phyloP scores from a whole-genome alignment of 140 eudicot genomes.

The Cichorium intybus region DNA sequence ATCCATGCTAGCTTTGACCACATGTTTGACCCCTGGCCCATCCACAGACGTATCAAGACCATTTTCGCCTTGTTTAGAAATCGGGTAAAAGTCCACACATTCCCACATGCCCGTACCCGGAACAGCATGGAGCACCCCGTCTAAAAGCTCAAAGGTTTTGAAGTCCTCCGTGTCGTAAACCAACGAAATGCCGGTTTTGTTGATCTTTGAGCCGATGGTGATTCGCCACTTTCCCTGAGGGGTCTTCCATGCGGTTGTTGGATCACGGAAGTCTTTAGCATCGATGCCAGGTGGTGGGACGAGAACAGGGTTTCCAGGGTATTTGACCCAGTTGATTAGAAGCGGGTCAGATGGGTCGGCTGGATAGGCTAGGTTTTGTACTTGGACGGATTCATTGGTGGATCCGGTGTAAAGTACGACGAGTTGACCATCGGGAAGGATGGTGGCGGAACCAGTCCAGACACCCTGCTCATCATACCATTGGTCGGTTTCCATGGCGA shows the following conservation, averaged over 20 bases:
- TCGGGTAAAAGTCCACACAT: slow-evolving; percentile 81
- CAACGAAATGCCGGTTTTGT: slow-evolving; percentile 67
- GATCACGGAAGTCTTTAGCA: slow-evolving; percentile 65
- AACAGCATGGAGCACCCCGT: slow-evolving; percentile 56
- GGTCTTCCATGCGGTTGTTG: slow-evolving; percentile 81
- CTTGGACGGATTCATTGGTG: slow-evolving; percentile 66
- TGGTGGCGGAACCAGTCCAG: slow-evolving; percentile 91
- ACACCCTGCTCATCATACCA: slow-evolving; percentile 87
- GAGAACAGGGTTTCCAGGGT: slow-evolving; percentile 63
- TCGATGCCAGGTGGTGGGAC: slow-evolving; percentile 71
- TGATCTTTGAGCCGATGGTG: slow-evolving; percentile 70
- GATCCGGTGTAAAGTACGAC: slow-evolving; percentile 77
- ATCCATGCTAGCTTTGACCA: slow-evolving; percentile 68
- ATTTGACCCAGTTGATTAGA: too few relatives aligned
- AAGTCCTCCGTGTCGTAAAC: slow-evolving; percentile 72
- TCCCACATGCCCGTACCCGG: slow-evolving; percentile 91
- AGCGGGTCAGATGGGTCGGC: slow-evolving; percentile 72
- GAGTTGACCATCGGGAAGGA: slow-evolving; percentile 60
- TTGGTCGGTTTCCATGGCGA: slow-evolving; percentile 65
- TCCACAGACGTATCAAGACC: slow-evolving; percentile 67
- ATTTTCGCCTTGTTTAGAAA: slow-evolving; percentile 36
- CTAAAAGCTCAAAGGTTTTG: slow-evolving; percentile 39
- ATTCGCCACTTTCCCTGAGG: slow-evolving; percentile 74
- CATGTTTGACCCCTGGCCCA: slow-evolving; percentile 59
- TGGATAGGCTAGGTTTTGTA: slow-evolving; percentile 75